phyloP scores from a whole-genome alignment of 202 grass and related monocot genomes.

The Bolboschoenoplectus hybrid region DNA sequence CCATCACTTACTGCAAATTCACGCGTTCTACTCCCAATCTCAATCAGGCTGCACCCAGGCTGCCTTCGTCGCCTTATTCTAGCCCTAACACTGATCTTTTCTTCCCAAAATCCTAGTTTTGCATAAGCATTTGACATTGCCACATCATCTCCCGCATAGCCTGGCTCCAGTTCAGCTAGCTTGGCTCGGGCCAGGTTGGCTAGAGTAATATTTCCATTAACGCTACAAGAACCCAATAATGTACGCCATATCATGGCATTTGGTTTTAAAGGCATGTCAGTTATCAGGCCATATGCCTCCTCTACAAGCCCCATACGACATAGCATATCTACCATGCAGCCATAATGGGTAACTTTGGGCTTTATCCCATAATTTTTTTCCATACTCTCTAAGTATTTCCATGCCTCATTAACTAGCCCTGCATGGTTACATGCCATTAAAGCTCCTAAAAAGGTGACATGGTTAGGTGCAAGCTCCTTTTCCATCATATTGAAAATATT shows the following conservation, averaged over 20 bases:
- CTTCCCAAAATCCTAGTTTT: conserved; percentile 35
- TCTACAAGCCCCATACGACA: conserved; percentile 72
- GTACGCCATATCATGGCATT: conserved; percentile 91
- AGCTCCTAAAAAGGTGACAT: conserved; percentile 74
- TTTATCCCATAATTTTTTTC: conserved; percentile 59
- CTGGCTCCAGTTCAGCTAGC: conserved; percentile 76
- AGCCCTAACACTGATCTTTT: conserved; percentile 28
- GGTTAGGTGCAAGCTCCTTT: conserved; percentile 58
- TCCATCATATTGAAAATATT: conserved; percentile 67
- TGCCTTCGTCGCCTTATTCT: conserved; percentile 23
- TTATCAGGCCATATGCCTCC: conserved; percentile 77
- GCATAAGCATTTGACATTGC: conserved; percentile 74
- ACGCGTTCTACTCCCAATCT: conserved; percentile 28
- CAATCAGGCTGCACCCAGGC: conserved; percentile 35
- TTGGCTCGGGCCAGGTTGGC: conserved; percentile 67
- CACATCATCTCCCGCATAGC: conserved; percentile 65
- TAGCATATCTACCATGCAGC: conserved; percentile 65
- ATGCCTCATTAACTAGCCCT: conserved; percentile 73
- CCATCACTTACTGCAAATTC: conserved; percentile 39
- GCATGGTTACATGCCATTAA: conserved; percentile 90
- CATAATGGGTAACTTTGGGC: conserved; percentile 74
- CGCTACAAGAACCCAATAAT: conserved; percentile 75
- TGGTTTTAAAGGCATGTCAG: conserved; percentile 76
- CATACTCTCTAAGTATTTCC: conserved; percentile 79
- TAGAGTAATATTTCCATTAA: conserved; percentile 68